Percentiles rank a stretch among this genome's conserved stretches.
phyloP scores from a whole-genome alignment of 73 alveolate species.

The Paramecium biaurelia region DNA sequence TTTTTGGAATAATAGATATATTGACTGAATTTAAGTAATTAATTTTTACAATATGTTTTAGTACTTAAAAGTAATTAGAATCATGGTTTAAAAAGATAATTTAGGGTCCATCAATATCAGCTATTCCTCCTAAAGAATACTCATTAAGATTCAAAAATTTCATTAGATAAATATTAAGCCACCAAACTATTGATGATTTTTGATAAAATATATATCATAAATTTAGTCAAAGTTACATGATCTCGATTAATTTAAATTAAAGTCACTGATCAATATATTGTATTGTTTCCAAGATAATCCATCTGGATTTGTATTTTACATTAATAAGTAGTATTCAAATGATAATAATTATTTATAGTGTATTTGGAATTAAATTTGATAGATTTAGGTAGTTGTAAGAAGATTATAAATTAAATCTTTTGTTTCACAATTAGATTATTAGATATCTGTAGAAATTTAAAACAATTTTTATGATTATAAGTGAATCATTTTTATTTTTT shows the following conservation, averaged over 20 bases:
- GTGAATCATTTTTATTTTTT: constrained; percentile 5
- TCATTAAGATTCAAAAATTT: neutral
- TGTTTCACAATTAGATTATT: neutral
- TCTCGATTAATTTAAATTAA: neutral
- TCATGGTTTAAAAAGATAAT: neutral
- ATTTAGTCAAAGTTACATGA: neutral
- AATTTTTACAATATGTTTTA: neutral
- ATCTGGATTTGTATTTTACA: neutral
- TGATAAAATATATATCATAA: neutral
- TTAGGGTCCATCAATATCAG: neutral
- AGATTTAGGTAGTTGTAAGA: neutral
- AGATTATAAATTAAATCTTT: neutral
- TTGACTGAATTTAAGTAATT: neutral
- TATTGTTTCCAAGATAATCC: neutral
- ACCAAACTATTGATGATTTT: neutral
- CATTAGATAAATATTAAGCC: neutral
- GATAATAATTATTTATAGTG: neutral
- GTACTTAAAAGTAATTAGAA: neutral
- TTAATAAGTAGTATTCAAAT: neutral
- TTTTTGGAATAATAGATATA: neutral
- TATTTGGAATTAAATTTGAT: neutral
- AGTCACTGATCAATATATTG: neutral
- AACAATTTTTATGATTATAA: neutral
- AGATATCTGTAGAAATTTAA: neutral
- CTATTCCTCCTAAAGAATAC: neutral